Conservation (phyloP, 331 rosid genomes). For the Phaseolus coccineus region DNA sequence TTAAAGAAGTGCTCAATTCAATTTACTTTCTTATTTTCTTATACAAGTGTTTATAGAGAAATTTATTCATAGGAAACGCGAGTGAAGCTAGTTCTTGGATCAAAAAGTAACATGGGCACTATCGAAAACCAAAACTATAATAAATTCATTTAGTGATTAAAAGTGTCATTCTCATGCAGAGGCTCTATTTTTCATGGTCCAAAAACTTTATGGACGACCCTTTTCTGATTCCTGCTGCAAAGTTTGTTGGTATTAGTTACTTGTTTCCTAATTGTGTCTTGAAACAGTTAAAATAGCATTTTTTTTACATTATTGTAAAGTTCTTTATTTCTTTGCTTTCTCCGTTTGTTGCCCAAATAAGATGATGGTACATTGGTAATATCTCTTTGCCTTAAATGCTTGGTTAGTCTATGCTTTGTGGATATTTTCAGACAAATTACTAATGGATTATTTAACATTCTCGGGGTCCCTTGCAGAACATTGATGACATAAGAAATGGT, state of each 20-base stretch:
- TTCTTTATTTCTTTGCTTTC: constrained; percentile 27
- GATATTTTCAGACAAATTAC: constrained; percentile 35
- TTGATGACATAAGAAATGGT: constrained; percentile 84
- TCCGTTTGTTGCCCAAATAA: constrained; percentile 36
- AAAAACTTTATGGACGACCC: not conserved
- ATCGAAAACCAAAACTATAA: not conserved
- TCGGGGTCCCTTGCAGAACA: constrained; percentile 71
- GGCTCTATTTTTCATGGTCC: not conserved
- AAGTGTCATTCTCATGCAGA: constrained; percentile 3
- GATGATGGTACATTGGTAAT: not conserved
- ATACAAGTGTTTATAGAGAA: not conserved
- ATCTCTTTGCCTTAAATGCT: constrained; percentile 38
- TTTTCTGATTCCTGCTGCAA: not conserved
- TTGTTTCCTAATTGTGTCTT: constrained; percentile 27
- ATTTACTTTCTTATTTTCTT: not conserved
- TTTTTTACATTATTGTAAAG: constrained; percentile 18
- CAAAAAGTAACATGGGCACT: not conserved
- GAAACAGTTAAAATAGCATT: constrained; percentile 20
- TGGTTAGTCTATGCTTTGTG: constrained; percentile 24
- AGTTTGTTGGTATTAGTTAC: constrained; percentile 8
- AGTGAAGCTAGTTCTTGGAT: not conserved
- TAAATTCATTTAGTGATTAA: not conserved
- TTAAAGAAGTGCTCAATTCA: not conserved
- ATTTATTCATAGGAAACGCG: not conserved
- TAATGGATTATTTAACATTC: constrained; percentile 40